Percentiles rank a stretch among this genome's conserved stretches.
These are phyloP conservation scores for Meira nashicola DNA, from an alignment of 1,284 basidiomycete genomes.

Conservation along the genomic window DNA sequence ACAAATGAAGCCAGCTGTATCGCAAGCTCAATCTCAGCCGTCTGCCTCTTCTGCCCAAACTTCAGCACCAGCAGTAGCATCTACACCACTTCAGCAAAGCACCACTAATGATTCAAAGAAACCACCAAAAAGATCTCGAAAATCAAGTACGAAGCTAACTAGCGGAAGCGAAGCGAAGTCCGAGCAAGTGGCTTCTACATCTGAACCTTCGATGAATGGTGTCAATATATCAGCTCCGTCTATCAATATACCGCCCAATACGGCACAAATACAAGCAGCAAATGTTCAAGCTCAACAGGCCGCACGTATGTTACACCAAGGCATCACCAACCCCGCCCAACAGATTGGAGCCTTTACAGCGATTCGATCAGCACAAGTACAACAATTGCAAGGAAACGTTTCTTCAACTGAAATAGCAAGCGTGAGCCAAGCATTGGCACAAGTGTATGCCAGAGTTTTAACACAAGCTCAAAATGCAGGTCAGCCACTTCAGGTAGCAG, in stretches of 20 bases:
- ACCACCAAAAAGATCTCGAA: neutral
- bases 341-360: conserved; percentile 5
- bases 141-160: neutral
- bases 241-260: neutral
- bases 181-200: neutral
- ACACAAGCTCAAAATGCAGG: conserved; percentile 12
- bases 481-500: conserved; percentile 1
- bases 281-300: conserved; percentile 9
- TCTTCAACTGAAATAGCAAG: neutral
- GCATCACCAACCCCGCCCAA: neutral
- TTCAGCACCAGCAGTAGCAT: neutral
- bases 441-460: neutral
- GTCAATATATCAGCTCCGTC: neutral
- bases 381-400: neutral
- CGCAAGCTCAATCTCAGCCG: neutral
- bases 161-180: too few species aligned
- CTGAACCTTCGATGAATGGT: neutral
- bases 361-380: conserved; percentile 3
- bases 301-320: neutral
- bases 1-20: neutral
- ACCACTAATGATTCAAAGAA: conserved; percentile 3
- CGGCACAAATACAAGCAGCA: neutral
- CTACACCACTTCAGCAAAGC: neutral
- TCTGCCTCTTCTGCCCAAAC: neutral
- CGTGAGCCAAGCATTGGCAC: conserved; percentile 2